These are phyloP conservation scores for Naegleria fowleri DNA, from an alignment of 208 protist genomes.

Conservation along the genomic window DNA sequence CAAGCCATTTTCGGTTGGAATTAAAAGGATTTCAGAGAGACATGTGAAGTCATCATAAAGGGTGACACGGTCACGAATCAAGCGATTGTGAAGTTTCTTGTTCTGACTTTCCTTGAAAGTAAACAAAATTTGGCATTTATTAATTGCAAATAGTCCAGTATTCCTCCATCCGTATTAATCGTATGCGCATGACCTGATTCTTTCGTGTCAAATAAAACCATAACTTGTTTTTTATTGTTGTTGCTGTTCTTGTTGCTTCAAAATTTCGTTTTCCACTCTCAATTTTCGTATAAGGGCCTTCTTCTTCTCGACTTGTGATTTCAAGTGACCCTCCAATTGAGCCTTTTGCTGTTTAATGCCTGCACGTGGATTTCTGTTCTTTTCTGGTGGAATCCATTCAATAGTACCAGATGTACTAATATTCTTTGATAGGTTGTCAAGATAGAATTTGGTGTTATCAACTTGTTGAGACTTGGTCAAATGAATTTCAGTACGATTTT, in stretches of 20 bases:
- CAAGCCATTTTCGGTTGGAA: too few species aligned
- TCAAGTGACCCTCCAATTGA: not conserved
- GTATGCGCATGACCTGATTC: too few species aligned
- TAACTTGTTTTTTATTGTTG: not conserved
- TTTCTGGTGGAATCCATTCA: slow-evolving; percentile 6
- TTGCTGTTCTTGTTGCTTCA: not conserved
- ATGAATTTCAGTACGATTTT: not conserved
- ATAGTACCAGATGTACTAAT: not conserved
- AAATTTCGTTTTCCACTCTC: not conserved
- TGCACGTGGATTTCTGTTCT: not conserved
- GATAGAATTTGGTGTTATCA: not conserved
- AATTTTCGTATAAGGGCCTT: not conserved
- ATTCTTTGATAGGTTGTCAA: not conserved
- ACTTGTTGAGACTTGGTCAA: not conserved
- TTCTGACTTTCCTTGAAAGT: too few species aligned
- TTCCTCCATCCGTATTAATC: too few species aligned
- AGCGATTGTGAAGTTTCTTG: too few species aligned
- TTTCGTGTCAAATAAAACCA: too few species aligned
- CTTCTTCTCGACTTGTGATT: not conserved
- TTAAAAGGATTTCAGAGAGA: too few species aligned
- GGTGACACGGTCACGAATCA: too few species aligned
- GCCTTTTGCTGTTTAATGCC: not conserved
- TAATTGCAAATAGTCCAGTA: too few species aligned
- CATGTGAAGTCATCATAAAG: too few species aligned
- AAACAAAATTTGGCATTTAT: too few species aligned